phyloP scores from a whole-genome alignment of 1,284 basidiomycete species.

The Malassezia dermatis region DNA sequence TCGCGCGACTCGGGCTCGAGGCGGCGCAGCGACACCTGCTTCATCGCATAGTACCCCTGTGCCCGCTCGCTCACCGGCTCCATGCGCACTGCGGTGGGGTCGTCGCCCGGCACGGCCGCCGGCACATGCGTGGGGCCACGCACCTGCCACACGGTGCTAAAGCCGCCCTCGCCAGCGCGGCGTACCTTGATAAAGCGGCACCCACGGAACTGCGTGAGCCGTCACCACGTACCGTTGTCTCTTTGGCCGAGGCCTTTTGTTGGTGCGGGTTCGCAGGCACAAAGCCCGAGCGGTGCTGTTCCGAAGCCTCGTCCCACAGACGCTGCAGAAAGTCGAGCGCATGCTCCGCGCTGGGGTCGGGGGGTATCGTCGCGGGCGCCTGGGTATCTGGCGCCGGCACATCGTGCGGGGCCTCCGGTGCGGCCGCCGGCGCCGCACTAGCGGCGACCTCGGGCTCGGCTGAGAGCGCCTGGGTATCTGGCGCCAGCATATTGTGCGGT shows the following conservation, averaged over 20 bases:
- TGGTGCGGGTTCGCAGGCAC: neutral
- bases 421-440: neutral
- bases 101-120: constrained; percentile 19
- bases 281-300: constrained; percentile 5
- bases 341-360: constrained; percentile 15
- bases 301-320: constrained; percentile 6
- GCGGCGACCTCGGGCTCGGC: no score
- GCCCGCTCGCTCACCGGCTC: constrained; percentile 33
- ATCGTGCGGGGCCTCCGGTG: neutral
- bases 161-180: constrained; percentile 40
- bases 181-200: constrained; percentile 36
- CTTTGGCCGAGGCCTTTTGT: constrained; percentile 4
- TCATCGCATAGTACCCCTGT: constrained; percentile 44
- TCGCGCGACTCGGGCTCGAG: constrained; percentile 39
- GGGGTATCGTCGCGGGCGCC: constrained; percentile 14
- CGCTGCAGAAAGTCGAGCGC: constrained; percentile 13
- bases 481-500: neutral
- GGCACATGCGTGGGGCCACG: constrained; percentile 30
- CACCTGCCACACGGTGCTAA: constrained; percentile 42
- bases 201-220: constrained; percentile 22
- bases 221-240: constrained; percentile 2
- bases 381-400: constrained; percentile 16
- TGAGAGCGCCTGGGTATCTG: constrained; percentile 19
- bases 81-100: constrained; percentile 16
- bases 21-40: constrained; percentile 42